Evolutionary conservation across 1,139 yeast species (phyloP), one percentile per base, ranked within the genome.

Genomic region (Kodamaea sp.): DNA sequence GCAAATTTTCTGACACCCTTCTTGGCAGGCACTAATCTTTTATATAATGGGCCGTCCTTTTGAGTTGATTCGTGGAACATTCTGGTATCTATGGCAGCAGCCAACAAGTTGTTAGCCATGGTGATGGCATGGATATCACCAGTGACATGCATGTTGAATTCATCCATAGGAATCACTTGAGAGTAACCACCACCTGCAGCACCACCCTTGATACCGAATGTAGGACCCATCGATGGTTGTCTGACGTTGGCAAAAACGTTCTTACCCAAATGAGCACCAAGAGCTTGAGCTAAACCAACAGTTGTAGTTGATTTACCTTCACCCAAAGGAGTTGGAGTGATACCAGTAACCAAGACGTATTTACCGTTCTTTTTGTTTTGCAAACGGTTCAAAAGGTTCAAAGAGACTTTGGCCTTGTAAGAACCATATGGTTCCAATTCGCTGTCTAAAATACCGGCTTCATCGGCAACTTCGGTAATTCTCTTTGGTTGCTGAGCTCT

Each of bases 181-280:
- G 97, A 84, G 67, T 90, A 92, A 45, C 98, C 98, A 62, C 98
- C 98, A 60, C 98, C 98, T 12, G 98, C 97, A 48, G 98, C 98
- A 67, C 98, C 98, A 62, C 97, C 97, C 69, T 90, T 92, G 60
- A 92, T 89, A 67, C 98, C 98, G 57, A 92, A 92, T 15, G 98
- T 92, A 44, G 98, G 98, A 38, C 98, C 98, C 97, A 92, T 90
- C 11, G 95, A 85, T 32, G 98, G 98, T 65, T 92, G 98, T 68
- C 98, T 84, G 43, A 92, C 96, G 60, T 88, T 90, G 47, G 98
- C 98, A 60, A 92, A 84, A 15, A 90, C 90, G 44, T 84, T 80
- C 64, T 86, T 84, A 48, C 84, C 79, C 56, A 90, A 73, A 55
- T 88, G 96, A 32, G 97, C 97, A 50, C 96, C 96, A 46, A 92